A percentile compares a stretch with the other conserved stretches of the same genome.
These are phyloP conservation scores for Fusarium solani-melongenae DNA, from an alignment of 2,329 filamentous ascomycete species.

Conservation along the genomic window DNA sequence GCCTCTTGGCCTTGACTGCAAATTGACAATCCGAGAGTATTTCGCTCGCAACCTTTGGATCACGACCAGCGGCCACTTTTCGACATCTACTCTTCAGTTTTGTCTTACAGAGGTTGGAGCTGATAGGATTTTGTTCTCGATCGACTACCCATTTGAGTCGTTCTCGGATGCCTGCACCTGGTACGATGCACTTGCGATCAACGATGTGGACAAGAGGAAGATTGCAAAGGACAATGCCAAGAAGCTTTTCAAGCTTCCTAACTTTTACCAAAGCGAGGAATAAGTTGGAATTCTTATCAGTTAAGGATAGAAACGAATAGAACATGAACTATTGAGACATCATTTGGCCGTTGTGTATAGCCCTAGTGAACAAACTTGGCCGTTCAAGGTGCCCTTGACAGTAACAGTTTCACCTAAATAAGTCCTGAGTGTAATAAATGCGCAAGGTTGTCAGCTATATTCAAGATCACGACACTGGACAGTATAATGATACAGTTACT, in stretches of 20 bases:
- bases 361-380: neutral
- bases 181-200: constrained; percentile 53
- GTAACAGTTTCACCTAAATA: neutral
- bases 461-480: too few relatives aligned
- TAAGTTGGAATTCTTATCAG: neutral
- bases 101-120: constrained; percentile 60
- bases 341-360: neutral
- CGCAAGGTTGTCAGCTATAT: too few relatives aligned
- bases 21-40: constrained; percentile 63
- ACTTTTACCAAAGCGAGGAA: constrained; percentile 34
- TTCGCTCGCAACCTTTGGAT: constrained; percentile 67
- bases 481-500: too few relatives aligned
- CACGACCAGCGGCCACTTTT: constrained; percentile 68
- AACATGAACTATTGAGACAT: neutral
- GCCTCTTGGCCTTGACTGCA: constrained; percentile 58
- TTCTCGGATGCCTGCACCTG: constrained; percentile 55
- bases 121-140: constrained; percentile 63
- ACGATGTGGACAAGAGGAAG: constrained; percentile 50
- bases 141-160: constrained; percentile 65
- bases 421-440: neutral
- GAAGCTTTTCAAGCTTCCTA: constrained; percentile 52
- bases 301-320: neutral
- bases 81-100: constrained; percentile 62
- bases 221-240: constrained; percentile 58
- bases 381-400: neutral